Conservation (phyloP, 139 green algal species). For the Picochlorum sp. region DNA sequence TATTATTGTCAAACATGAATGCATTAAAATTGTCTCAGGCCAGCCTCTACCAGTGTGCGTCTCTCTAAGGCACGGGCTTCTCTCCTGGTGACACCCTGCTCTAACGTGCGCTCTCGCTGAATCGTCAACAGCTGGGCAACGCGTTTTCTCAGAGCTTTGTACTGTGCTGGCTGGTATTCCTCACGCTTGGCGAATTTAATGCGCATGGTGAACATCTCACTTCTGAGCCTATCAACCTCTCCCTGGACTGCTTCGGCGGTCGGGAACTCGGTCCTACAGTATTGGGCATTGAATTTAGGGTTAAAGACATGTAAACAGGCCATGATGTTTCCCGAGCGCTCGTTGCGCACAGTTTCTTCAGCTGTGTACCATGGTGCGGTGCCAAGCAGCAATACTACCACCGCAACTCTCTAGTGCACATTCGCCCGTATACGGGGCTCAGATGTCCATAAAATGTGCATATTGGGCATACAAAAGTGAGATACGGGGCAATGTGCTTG, state of each 20-base stretch:
- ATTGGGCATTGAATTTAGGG: background rate
- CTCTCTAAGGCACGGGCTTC: conserved; percentile 20
- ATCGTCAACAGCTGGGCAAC: conserved; percentile 46
- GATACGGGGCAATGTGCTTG: too few species aligned
- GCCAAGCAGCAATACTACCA: too few species aligned
- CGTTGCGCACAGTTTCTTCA: too few species aligned
- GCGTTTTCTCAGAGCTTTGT: conserved; percentile 1
- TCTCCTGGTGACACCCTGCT: conserved; percentile 23
- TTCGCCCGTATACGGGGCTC: too few species aligned
- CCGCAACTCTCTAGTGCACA: too few species aligned
- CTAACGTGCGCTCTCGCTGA: conserved; percentile 33
- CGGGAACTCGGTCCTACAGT: conserved; percentile 7
- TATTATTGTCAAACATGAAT: background rate
- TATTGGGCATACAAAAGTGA: too few species aligned
- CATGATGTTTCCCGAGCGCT: too few species aligned
- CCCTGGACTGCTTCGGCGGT: conserved; percentile 30
- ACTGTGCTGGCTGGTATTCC: conserved; percentile 14
- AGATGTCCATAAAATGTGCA: too few species aligned
- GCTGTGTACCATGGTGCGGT: too few species aligned
- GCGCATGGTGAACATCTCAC: conserved; percentile 41
- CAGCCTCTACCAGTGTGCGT: conserved; percentile 20
- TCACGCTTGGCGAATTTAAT: conserved; percentile 45
- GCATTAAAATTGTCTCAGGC: conserved; percentile 23
- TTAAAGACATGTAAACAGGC: background rate
- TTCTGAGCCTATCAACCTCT: conserved; percentile 34